Percentiles rank a stretch among this genome's conserved stretches.
Evolutionary conservation across 1,139 yeast species (phyloP).

Genomic region (Oligophagozyma castellii): DNA sequence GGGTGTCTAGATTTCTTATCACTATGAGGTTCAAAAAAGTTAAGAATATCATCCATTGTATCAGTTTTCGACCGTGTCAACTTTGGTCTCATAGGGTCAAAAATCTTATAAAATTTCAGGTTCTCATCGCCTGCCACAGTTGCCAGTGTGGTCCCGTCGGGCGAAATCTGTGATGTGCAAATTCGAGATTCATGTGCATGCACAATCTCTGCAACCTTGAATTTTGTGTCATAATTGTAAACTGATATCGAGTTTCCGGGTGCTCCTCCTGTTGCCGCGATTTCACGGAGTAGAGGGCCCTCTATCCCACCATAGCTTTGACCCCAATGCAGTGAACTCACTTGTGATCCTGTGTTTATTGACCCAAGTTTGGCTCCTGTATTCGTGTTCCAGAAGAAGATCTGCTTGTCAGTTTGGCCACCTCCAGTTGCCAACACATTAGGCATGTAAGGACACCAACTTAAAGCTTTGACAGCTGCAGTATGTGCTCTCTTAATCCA

Average conservation of each 20-base stretch:
- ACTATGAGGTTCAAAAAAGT: not conserved
- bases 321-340: conserved; percentile 89
- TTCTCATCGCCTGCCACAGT: conserved; percentile 97
- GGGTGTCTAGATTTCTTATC: too few species aligned
- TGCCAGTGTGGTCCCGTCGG: conserved; percentile 81
- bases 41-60: conserved; percentile 4
- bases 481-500: conserved; percentile 69
- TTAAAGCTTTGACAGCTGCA: conserved; percentile 91
- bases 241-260: conserved; percentile 78
- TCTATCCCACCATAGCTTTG: conserved; percentile 31
- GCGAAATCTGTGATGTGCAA: conserved; percentile 70
- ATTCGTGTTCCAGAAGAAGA: conserved; percentile 91
- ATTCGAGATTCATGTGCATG: conserved; percentile 89
- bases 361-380: conserved; percentile 81
- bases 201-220: conserved; percentile 75
- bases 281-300: conserved; percentile 60
- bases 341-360: conserved; percentile 88
- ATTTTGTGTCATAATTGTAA: conserved; percentile 76
- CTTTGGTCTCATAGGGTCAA: conserved; percentile 35
- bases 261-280: conserved; percentile 89
- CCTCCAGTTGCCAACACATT: conserved; percentile 91
- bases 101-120: conserved; percentile 86
- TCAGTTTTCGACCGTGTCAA: conserved; percentile 10
- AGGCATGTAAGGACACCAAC: conserved; percentile 87
- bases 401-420: conserved; percentile 79